These are phyloP conservation scores for Fraxinus latifolia DNA, from an alignment of 305 asterid species.

Conservation along the genomic window DNA sequence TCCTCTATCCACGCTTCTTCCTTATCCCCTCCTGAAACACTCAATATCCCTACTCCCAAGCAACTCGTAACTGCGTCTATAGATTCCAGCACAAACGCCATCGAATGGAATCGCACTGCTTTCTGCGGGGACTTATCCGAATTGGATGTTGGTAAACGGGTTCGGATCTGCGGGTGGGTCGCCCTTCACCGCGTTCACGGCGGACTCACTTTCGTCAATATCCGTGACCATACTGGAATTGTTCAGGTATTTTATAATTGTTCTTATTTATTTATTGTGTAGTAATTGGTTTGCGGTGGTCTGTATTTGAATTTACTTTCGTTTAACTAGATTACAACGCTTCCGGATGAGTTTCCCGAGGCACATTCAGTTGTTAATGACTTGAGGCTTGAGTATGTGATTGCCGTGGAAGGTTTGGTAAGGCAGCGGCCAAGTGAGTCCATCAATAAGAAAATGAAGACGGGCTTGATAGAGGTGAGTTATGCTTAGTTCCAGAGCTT, in stretches of 20 bases:
- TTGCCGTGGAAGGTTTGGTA: conserved; percentile 80
- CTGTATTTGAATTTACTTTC: not conserved
- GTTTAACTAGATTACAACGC: conserved; percentile 65
- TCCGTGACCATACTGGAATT: conserved; percentile 85
- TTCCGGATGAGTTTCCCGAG: conserved; percentile 86
- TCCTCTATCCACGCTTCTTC: conserved; percentile 44
- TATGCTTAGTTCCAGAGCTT: not conserved
- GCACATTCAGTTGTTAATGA: conserved; percentile 75
- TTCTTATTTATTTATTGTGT: not conserved
- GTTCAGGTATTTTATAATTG: conserved; percentile 55
- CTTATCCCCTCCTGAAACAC: conserved; percentile 36
- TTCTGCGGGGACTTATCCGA: conserved; percentile 74
- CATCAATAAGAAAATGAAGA: conserved; percentile 76
- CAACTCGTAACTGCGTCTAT: conserved; percentile 26
- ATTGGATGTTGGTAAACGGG: conserved; percentile 68
- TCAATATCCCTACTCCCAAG: conserved; percentile 34
- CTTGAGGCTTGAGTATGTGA: conserved; percentile 84
- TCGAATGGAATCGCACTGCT: conserved; percentile 72
- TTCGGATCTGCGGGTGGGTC: conserved; percentile 94
- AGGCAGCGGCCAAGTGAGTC: conserved; percentile 77
- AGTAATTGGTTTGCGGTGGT: not conserved
- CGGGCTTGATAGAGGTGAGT: conserved; percentile 81
- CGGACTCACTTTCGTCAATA: conserved; percentile 76
- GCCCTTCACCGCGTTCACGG: conserved; percentile 93
- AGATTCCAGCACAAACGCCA: conserved; percentile 33